These are phyloP conservation scores for Neonectria ditissima DNA, from an alignment of 2,329 filamentous ascomycete genomes.

Conservation along the genomic window DNA sequence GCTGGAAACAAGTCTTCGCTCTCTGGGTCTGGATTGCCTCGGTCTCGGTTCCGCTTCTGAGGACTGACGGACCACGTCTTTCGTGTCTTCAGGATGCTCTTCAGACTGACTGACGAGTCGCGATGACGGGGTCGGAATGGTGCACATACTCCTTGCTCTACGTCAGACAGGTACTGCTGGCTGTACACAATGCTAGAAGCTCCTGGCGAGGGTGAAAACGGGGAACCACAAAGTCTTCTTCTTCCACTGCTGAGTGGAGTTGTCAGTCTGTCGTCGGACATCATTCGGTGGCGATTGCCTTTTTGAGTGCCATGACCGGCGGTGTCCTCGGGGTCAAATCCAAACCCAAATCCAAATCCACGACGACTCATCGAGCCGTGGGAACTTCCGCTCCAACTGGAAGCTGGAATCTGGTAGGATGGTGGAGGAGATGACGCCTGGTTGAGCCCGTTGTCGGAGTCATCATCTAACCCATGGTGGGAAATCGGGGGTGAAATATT, in stretches of 20 bases:
- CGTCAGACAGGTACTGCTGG: background rate
- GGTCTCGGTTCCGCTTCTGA: background rate
- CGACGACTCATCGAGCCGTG: background rate
- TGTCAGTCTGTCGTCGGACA: background rate
- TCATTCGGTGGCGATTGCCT: background rate
- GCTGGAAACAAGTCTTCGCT: conserved; percentile 25
- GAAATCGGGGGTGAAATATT: conserved; percentile 9
- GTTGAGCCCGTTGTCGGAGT: background rate
- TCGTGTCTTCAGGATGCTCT: conserved; percentile 36
- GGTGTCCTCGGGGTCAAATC: background rate
- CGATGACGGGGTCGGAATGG: conserved; percentile 38
- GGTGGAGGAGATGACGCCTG: conserved; percentile 2
- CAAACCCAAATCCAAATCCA: background rate
- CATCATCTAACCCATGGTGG: background rate
- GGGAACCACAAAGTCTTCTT: background rate
- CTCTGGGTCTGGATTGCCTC: background rate
- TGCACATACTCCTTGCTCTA: background rate
- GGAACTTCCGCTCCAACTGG: background rate
- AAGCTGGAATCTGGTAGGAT: background rate
- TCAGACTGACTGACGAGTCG: conserved; percentile 32
- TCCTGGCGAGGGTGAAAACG: background rate
- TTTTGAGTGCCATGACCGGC: background rate
- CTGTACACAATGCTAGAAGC: background rate
- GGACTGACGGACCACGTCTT: background rate
- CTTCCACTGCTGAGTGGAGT: background rate